Evolutionary conservation across 1,284 basidiomycete genomes (phyloP), one percentile per base, ranked within the genome.

Genomic region (Coriolopsis trogii): DNA sequence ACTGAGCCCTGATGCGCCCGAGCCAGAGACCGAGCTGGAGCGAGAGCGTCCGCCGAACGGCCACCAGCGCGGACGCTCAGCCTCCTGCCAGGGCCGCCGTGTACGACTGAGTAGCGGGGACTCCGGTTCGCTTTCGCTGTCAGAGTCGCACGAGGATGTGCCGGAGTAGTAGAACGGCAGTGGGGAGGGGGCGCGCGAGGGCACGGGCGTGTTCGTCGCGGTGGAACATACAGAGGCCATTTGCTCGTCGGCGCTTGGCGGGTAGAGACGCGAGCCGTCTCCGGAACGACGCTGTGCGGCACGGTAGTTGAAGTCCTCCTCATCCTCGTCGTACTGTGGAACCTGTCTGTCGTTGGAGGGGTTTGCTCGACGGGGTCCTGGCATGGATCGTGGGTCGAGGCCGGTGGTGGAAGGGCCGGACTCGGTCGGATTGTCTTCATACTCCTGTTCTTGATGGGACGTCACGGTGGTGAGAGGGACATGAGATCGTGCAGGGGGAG

Each of bases 101-200:
- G 75, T 70, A 37, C 71, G 49, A 16, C 57, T 72, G 7, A 84
- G 70, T 10, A 85, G 71, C 10, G 83, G 78, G 8, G 81, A 77
- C 13, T 71, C 72, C 13, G 79, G 74, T 55, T 88, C 89, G 64
- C 77, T 81, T 37, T 90, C 88, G 15, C 75, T 75, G 55, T 89
- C 87, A 10, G 85, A 86, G 23, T 77, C 72, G 63, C 76, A 84
- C 12, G 83, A 81, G 41, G 74, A 74, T 21, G 69, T 71, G 49
- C 72, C 72, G 16, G 76, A 73, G 30, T 75, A 69, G 51, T 72
- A 70, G 26, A 67, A 63, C 28, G 70, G 66, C 24, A 66, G 55
- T 3, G 71, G 72, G 0, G 73, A 74, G 18, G 63, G 44, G 10
- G 69, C 59, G 33, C 73, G 70, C 4, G 63, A 78, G 67, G 67